Evolutionary conservation across 768 basidiomycete species (phyloP), one percentile per base, ranked within the genome.

Genomic region (Xerocomus spinulosus): DNA sequence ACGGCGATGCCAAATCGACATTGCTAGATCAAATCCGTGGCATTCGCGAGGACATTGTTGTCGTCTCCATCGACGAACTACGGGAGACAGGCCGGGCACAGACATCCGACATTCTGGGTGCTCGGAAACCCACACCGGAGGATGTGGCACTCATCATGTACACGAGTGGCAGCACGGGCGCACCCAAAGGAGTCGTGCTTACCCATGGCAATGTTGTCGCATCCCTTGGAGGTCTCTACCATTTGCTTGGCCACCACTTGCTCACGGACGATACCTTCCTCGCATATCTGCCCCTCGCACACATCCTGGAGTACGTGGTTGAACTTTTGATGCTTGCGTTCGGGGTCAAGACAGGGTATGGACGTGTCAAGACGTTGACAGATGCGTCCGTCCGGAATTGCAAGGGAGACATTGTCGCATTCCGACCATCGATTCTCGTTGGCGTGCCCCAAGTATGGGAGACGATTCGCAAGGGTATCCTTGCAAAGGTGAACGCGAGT

Each of bases 401-500:
- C 67, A 78, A 85, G 49, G 95, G 95, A 41, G 95, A 98, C 63
- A 81, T 99, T 59, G 74, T 75, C 44, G 76, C 82, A 10, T 88
- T 96, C 74, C 70, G 75, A 35, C 95, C 95, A 6, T 77, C 83
- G n/a, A 83, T 96, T 69, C 84, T 98, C 79, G 81, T 91, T 43
- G 95, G 92, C 44, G 95, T 98, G 2, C 95, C 95, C 2, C 90
- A 93, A 3, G 88, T 98, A 1, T 99, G 92, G 92, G 95, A 99
- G 69, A 85, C 82, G 46, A 97, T 97, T 55, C 83, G 94, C 50
- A 99, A 99, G 73, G 93, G 93, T 26, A 94, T 99, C 62, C 60
- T 92, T 9, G 64, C 75, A 50, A 92, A 92, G 68, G 83, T 97
- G 44, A 79, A 90, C 49, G 60, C 78, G 3, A 70, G 82, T 2